These are phyloP conservation scores for Corynascus novoguineensis DNA, from an alignment of 495 filamentous ascomycete species.

Conservation along the genomic window DNA sequence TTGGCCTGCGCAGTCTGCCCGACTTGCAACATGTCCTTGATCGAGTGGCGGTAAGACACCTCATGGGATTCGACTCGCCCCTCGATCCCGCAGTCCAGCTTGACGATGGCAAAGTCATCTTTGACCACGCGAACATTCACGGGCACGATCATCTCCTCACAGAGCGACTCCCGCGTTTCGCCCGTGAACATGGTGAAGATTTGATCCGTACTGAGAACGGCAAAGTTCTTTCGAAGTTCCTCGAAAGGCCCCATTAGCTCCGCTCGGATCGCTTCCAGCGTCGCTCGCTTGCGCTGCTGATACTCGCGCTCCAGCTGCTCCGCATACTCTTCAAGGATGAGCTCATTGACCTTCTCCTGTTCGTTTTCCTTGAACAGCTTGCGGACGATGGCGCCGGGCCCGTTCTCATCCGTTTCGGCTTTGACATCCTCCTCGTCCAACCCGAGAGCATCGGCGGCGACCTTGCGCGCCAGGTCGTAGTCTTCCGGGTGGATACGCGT, in stretches of 20 bases:
- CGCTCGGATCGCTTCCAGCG: slow-evolving; percentile 90
- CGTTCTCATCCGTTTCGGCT: slow-evolving; percentile 82
- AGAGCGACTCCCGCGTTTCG: slow-evolving; percentile 77
- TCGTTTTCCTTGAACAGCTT: slow-evolving; percentile 86
- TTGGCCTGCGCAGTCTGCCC: slow-evolving; percentile 86
- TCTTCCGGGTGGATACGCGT: slow-evolving; percentile 97
- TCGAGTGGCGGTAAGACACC: slow-evolving; percentile 56
- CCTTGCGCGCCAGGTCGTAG: slow-evolving; percentile 94
- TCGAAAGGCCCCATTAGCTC: slow-evolving; percentile 91
- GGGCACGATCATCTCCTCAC: slow-evolving; percentile 83
- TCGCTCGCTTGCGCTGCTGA: slow-evolving; percentile 90
- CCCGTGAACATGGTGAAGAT: slow-evolving; percentile 97
- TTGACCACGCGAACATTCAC: slow-evolving; percentile 83
- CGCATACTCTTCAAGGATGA: slow-evolving; percentile 94
- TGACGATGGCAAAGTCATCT: slow-evolving; percentile 85
- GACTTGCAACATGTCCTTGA: slow-evolving; percentile 55
- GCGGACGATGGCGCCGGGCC: slow-evolving; percentile 80
- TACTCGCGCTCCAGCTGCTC: slow-evolving; percentile 91
- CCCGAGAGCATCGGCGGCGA: slow-evolving; percentile 94
- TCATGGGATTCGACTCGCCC: slow-evolving; percentile 72
- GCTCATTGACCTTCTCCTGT: slow-evolving; percentile 90
- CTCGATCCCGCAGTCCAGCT: slow-evolving; percentile 89
- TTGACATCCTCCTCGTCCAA: slow-evolving; percentile 97
- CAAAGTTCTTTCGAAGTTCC: slow-evolving; percentile 80
- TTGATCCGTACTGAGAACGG: slow-evolving; percentile 64